Base-by-base conservation (phyloP, 257 asterid species). In the Scutellaria barbata region DNA sequence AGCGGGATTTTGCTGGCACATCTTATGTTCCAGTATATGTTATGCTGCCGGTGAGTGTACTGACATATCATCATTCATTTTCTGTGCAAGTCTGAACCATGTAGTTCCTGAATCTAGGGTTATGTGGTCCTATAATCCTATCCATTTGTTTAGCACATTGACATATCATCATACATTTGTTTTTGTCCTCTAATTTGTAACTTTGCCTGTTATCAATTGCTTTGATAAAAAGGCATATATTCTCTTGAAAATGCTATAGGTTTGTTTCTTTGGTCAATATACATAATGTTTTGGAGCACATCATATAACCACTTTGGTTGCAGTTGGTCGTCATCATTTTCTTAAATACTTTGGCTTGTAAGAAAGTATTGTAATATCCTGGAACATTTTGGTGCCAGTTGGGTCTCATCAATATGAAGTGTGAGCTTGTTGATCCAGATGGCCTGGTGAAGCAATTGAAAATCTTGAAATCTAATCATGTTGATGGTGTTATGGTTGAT, bases 351-450 rank as follows among this genome's bases (percentile, higher is more conserved):
- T 79, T 70, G 66, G 53, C 60, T 62, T 52, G 42, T 66, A 51
- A 37, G 68, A 66, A 63, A 56, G 74, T 48, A 37, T 71, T 76
- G 40, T 80, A 60, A 72, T 70, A 46, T 6, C 43, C 60, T 25
- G 11, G 66, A 74, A 72, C 60, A 75, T 81, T 79, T 64, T 80
- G 79, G 56, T 79, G 77, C 74, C 95, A 94, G 99, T 76, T 88
- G 83, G 99, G 96, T 72, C 86, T 86, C 70, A 77, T 94, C 77
- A 89, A 86, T 81, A 77, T 84, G 94, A 89, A 94, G 83, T 89
- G 95, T 58, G 99, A 91, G 88, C 92, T 94, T 83, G 84, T 82
- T 77, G 96, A 91, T 83, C 90, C 88, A 8, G 96, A 91, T 74
- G 94, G 95, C 77, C 83, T 94, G 47, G 81, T 83, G 83, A 88